Base-by-base conservation (phyloP, 805 yeast species). In the Pichia membranifaciens region DNA sequence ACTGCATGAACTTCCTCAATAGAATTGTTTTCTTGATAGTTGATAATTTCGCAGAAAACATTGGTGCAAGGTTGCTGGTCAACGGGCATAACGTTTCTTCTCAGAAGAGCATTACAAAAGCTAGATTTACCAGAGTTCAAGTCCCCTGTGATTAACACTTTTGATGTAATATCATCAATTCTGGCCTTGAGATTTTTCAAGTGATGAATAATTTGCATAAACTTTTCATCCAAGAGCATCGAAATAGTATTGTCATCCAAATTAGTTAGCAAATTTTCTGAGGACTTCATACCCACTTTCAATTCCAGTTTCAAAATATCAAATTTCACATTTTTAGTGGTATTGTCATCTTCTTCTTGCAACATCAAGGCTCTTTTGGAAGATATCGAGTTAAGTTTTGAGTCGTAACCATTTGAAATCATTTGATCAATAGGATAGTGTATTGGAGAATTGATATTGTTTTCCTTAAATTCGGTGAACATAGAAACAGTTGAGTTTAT, bases 21-120 rank as follows among this genome's bases (percentile, higher is more conserved):
- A 16, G 83, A 79, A 36, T 73, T 69, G 43, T 91, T 91, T 38
- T 81, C 86, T 18, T 79, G 70, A 10, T 89, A 87, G 63, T 93
- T 96, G 25, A 87, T 71, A 7, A 95, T 91, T 66, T 95, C 99
- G 62, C 96, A 90, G 59, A 95, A 95, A 0, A 93, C 96, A 51
- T 87, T 82, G 0, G 99, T 93, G 58, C 97, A 89, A 2, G 99
- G 99, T 61, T 93, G 96, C 60, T 93, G 99, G 65, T 93, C 99
- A 59, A 86, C 96, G 0, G 99, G 99, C 41, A 93, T 67, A 3
- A 93, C 66, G 43, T 79, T 77, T 44, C 93, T 75, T 54, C 90
- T 73, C 50, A 93, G 68, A 36, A 93, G 69, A 1, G 96, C 91
- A 61, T 93, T 93, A 66, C 99, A 93, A 58, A 93, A 88, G 1